A percentile compares a stretch with the other conserved stretches of the same genome.
Evolutionary conservation across 2,329 filamentous ascomycete species (phyloP).

Genomic region (Alternaria triticimaculans): DNA sequence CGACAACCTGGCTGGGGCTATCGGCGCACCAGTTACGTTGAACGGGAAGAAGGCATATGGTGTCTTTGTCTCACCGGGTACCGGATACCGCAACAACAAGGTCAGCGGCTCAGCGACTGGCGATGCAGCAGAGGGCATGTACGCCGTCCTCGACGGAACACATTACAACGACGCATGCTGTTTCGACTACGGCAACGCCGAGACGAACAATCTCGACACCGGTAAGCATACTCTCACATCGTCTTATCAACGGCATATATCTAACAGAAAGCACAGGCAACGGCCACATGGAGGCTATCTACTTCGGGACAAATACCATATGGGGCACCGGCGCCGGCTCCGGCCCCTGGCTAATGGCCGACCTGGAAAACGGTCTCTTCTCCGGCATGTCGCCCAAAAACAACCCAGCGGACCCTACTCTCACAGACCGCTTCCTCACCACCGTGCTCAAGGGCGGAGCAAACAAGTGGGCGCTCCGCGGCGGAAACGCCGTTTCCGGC

Average conservation of each 20-base stretch:
- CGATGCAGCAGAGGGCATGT: constrained; percentile 66
- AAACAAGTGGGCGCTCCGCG: constrained; percentile 66
- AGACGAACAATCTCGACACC: constrained; percentile 52
- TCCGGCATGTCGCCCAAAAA: constrained; percentile 57
- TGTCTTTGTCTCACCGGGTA: constrained; percentile 67
- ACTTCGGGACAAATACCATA: constrained; percentile 62
- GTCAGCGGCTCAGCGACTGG: constrained; percentile 61
- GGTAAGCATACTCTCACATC: constrained; percentile 27
- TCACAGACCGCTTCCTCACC: constrained; percentile 64
- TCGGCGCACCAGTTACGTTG: constrained; percentile 66
- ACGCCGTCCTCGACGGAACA: constrained; percentile 65
- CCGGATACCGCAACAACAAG: constrained; percentile 67
- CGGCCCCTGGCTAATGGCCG: constrained; percentile 73
- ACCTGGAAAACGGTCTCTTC: constrained; percentile 72
- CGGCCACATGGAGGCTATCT: constrained; percentile 73
- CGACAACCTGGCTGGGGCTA: constrained; percentile 66
- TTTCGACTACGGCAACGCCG: constrained; percentile 55
- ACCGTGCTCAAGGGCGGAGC: constrained; percentile 63
- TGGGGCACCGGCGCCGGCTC: constrained; percentile 65
- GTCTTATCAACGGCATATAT: no score
- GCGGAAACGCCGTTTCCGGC: constrained; percentile 63
- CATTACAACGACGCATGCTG: constrained; percentile 66
- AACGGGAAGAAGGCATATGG: constrained; percentile 69
- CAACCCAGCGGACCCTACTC: constrained; percentile 61
- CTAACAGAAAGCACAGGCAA: constrained; percentile 44